A percentile compares a stretch with the other conserved stretches of the same genome.
Evolutionary conservation across 306 rosid species (phyloP).

Genomic region (Malus asiatica): DNA sequence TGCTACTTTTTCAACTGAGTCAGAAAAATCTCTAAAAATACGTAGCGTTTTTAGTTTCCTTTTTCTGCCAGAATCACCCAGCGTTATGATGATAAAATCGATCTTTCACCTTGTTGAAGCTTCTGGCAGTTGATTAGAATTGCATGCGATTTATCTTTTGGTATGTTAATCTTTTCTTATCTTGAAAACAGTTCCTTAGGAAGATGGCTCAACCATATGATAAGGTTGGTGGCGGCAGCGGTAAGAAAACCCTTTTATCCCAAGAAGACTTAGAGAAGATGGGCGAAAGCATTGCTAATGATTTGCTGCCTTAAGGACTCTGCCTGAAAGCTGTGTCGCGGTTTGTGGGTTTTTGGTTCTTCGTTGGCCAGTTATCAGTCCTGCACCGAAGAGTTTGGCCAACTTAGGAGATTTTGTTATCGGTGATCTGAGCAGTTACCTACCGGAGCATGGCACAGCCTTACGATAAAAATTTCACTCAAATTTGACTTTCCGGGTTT

Average conservation of each 20-base stretch:
- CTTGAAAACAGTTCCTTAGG: slow-evolving; percentile 67
- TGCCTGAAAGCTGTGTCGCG: neutral
- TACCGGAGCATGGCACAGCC: neutral
- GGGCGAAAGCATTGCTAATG: slow-evolving; percentile 41
- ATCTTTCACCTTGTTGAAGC: neutral
- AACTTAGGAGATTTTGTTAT: neutral
- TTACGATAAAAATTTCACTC: neutral
- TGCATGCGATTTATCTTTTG: neutral
- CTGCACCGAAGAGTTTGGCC: neutral
- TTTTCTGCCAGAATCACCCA: neutral
- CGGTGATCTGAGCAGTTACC: neutral
- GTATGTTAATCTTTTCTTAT: neutral
- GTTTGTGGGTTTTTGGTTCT: neutral
- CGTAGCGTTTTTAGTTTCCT: neutral
- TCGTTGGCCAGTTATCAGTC: neutral
- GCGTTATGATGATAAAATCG: neutral
- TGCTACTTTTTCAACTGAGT: neutral
- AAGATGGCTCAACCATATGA: slow-evolving; percentile 97
- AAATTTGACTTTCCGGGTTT: neutral
- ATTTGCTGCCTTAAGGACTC: slow-evolving; percentile 37
- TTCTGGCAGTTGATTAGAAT: neutral
- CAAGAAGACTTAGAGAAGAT: slow-evolving; percentile 78
- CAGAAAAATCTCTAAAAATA: neutral
- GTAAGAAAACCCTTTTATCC: slow-evolving; percentile 69
- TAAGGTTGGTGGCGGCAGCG: slow-evolving; percentile 58